Percentiles rank a stretch among this genome's conserved stretches.
Conservation (phyloP, 2,329 filamentous ascomycete species). For the Lecanicillium sp. region DNA sequence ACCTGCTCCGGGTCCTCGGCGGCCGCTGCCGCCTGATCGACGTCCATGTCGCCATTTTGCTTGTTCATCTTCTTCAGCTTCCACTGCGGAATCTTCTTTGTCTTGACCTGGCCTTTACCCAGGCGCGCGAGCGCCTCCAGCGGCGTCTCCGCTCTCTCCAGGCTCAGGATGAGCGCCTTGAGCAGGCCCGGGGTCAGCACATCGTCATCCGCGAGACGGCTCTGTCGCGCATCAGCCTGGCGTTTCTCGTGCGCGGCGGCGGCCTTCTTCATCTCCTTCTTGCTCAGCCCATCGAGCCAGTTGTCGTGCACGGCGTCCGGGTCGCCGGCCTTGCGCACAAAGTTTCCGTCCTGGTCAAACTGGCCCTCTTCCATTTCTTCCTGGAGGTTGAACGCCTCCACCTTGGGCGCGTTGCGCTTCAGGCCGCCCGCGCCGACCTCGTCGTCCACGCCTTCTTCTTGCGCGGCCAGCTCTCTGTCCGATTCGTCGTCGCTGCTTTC, state of each 20-base stretch:
- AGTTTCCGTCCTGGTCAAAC: constrained; percentile 90
- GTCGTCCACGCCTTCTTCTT: constrained; percentile 73
- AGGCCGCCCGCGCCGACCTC: constrained; percentile 86
- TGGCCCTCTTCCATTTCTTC: constrained; percentile 84
- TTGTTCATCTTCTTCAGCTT: constrained; percentile 62
- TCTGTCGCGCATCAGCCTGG: constrained; percentile 66
- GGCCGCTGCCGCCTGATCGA: constrained; percentile 46
- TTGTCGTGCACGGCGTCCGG: constrained; percentile 85
- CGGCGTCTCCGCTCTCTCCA: constrained; percentile 78
- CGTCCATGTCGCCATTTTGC: constrained; percentile 58
- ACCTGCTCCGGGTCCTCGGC: constrained; percentile 66
- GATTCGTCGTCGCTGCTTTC: constrained; percentile 55
- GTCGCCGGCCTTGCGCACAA: constrained; percentile 78
- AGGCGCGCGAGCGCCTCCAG: constrained; percentile 81
- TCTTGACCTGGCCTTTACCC: constrained; percentile 58
- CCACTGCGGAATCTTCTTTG: constrained; percentile 54
- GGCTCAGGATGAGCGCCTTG: constrained; percentile 58
- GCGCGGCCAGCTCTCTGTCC: constrained; percentile 62
- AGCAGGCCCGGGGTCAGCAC: constrained; percentile 68
- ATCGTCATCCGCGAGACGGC: constrained; percentile 66
- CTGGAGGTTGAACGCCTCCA: constrained; percentile 94
- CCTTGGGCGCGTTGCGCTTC: constrained; percentile 85
- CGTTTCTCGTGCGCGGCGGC: constrained; percentile 81
- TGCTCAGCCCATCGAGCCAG: constrained; percentile 88
- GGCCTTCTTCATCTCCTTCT: constrained; percentile 86